Evolutionary conservation across 306 rosid genomes (phyloP).

Genomic region (Begonia masoniana): DNA sequence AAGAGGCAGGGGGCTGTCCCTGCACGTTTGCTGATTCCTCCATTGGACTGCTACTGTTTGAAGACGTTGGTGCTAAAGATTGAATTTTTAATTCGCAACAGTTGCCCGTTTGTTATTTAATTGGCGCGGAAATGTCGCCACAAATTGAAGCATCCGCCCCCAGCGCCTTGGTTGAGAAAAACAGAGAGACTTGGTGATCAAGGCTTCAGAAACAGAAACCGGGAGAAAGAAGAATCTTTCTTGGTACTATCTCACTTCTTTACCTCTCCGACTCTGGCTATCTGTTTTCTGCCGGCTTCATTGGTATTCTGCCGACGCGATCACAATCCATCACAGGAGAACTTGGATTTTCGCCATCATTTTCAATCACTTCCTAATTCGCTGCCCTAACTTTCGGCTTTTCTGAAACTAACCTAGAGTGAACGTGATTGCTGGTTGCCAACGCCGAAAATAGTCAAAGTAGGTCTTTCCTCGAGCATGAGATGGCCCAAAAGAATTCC

Average conservation of each 20-base stretch:
- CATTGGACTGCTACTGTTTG: too few species aligned
- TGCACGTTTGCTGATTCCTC: too few species aligned
- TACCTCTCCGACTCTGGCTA: conserved; percentile 9
- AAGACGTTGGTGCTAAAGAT: too few species aligned
- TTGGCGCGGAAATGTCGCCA: conserved; percentile 39
- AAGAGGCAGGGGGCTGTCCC: too few species aligned
- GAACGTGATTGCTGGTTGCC: not conserved
- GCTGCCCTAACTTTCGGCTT: conserved; percentile 8
- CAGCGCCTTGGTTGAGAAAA: conserved; percentile 31
- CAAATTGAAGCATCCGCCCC: conserved; percentile 50
- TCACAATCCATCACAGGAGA: conserved; percentile 11
- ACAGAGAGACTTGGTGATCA: conserved; percentile 3
- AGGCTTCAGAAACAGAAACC: not conserved
- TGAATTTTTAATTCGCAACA: not conserved
- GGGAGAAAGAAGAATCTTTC: conserved; percentile 22
- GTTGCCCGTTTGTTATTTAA: not conserved
- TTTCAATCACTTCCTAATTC: conserved; percentile 3
- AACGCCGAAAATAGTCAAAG: conserved; percentile 17
- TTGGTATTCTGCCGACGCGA: conserved; percentile 3
- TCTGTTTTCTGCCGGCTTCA: conserved; percentile 5
- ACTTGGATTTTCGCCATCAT: conserved; percentile 11
- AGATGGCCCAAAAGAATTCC: conserved; percentile 23
- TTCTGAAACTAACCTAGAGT: conserved; percentile 14
- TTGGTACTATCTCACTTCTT: conserved; percentile 1
- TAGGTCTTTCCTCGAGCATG: conserved; percentile 21